These are phyloP conservation scores for Citrullus colocynthis DNA, from an alignment of 306 rosid species.

Conservation along the genomic window DNA sequence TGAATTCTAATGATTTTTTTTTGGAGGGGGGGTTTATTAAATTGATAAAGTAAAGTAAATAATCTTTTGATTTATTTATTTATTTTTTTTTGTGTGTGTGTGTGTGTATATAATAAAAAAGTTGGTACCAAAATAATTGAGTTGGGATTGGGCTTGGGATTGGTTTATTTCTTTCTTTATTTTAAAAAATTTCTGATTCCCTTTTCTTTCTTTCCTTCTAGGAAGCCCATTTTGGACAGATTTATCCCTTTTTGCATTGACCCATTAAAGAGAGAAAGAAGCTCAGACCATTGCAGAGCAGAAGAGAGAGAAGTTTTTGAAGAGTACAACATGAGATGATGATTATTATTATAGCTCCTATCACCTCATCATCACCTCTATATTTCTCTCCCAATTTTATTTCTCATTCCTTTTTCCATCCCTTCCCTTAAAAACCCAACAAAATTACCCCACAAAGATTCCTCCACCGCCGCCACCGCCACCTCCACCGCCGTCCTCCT, in stretches of 20 bases:
- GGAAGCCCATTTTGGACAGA: constrained; percentile 58
- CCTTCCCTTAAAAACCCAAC: constrained; percentile 4
- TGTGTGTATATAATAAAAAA: no score
- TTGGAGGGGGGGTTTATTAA: neutral
- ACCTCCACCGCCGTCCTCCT: neutral
- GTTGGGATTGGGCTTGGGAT: constrained; percentile 8
- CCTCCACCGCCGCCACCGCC: constrained; percentile 3
- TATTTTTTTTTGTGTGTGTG: no score
- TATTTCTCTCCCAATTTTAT: constrained; percentile 37
- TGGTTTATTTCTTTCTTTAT: no score
- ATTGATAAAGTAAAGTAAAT: neutral
- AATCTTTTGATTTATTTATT: neutral
- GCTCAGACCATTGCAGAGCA: neutral
- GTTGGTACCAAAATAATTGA: constrained; percentile 43
- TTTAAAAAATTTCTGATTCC: neutral
- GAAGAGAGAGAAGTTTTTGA: constrained; percentile 6
- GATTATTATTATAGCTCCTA: constrained; percentile 24
- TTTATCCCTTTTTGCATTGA: constrained; percentile 67
- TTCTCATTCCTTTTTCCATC: constrained; percentile 21
- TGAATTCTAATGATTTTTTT: no score
- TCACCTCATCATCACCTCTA: constrained; percentile 55
- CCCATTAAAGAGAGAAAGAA: constrained; percentile 32
- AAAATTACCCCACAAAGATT: neutral
- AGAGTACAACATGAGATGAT: constrained; percentile 27
- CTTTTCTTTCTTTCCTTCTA: constrained; percentile 12